phyloP scores from a whole-genome alignment of 352 stramenopile species.

The Sclerospora graminicola region DNA sequence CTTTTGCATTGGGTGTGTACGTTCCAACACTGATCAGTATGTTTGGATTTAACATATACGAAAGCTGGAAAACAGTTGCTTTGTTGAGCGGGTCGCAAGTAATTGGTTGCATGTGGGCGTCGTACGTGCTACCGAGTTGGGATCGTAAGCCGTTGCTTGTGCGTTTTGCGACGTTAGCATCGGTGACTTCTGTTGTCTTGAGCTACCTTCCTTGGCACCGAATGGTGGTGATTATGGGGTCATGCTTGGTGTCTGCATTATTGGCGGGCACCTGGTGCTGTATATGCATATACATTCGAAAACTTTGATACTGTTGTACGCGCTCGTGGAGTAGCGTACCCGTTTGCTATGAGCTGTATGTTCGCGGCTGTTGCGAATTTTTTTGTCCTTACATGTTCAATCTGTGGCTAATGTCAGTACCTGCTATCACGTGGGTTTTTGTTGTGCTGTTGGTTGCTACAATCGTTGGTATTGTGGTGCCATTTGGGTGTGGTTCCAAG shows the following conservation, averaged over 20 bases:
- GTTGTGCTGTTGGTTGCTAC: slow-evolving; percentile 47
- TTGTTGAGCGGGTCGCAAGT: slow-evolving; percentile 40
- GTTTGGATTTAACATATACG: too few species aligned
- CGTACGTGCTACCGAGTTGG: too few species aligned
- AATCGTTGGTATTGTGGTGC: slow-evolving; percentile 34
- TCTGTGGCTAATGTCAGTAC: slow-evolving; percentile 41
- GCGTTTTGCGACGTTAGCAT: slow-evolving; percentile 41
- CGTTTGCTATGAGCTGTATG: slow-evolving; percentile 54
- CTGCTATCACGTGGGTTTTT: slow-evolving; percentile 64
- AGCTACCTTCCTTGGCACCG: slow-evolving; percentile 40
- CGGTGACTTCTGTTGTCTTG: slow-evolving; percentile 45
- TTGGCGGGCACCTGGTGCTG: too few species aligned
- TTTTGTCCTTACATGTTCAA: slow-evolving; percentile 49
- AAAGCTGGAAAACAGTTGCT: too few species aligned
- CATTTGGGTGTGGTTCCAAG: too few species aligned
- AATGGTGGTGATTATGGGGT: slow-evolving; percentile 42
- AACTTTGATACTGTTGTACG: slow-evolving; percentile 69
- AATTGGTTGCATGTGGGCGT: too few species aligned
- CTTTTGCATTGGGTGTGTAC: slow-evolving; percentile 33
- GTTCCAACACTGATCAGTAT: too few species aligned
- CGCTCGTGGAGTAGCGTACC: slow-evolving; percentile 54
- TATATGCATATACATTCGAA: slow-evolving; percentile 67
- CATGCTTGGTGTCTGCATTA: slow-evolving; percentile 52
- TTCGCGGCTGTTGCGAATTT: slow-evolving; percentile 46
- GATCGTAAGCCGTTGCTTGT: too few species aligned